A percentile compares a stretch with the other conserved stretches of the same genome.
Conservation (phyloP, 2,329 filamentous ascomycete species). For the Pseudogymnoascus sp. region DNA sequence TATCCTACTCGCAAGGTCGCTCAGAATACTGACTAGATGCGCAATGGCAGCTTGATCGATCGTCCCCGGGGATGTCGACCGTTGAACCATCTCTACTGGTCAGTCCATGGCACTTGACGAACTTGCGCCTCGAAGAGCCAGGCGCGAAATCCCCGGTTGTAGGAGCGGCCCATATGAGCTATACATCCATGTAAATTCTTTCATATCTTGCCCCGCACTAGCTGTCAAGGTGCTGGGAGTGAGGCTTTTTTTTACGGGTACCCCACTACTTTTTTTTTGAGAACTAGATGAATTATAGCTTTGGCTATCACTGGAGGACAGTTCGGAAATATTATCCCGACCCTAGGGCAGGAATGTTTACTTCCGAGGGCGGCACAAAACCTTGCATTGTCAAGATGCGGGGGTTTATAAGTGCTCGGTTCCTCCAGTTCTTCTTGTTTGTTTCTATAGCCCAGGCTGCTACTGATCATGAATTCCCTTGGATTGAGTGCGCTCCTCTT, state of each 20-base stretch:
- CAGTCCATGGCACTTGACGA: not conserved
- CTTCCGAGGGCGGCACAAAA: not conserved
- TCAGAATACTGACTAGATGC: not conserved
- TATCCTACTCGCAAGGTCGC: not conserved
- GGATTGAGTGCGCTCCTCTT: not conserved
- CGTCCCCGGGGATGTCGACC: not conserved
- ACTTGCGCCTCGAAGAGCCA: not conserved
- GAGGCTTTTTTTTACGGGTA: too few relatives aligned
- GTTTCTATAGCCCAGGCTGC: not conserved
- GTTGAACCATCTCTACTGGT: not conserved
- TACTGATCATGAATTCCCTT: not conserved
- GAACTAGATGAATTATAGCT: not conserved
- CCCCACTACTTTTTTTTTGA: not conserved
- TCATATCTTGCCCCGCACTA: slow-evolving; percentile 3
- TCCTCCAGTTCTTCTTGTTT: not conserved
- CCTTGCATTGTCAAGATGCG: not conserved
- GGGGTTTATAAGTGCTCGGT: not conserved
- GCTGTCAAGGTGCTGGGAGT: not conserved
- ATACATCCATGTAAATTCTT: not conserved
- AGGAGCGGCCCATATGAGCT: not conserved
- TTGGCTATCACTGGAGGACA: not conserved
- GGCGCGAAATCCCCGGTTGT: not conserved
- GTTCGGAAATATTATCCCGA: not conserved
- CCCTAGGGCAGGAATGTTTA: not conserved
- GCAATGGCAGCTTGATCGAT: not conserved